Evolutionary conservation across 192 early-diverging fungal genomes (phyloP).

Genomic region (Jimgerdemannia lactiflua): DNA sequence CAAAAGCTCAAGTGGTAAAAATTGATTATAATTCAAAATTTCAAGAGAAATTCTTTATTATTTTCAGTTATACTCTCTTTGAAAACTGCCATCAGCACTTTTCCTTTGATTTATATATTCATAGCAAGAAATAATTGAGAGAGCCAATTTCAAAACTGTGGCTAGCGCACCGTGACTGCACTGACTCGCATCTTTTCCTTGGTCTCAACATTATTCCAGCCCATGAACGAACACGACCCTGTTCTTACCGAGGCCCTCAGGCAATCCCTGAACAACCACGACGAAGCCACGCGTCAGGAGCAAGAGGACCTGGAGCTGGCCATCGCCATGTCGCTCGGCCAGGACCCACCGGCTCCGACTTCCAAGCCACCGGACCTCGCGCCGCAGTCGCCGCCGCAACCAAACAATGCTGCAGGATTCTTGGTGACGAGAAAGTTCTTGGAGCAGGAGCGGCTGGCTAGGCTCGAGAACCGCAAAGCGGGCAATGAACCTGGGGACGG

Average conservation of each 20-base stretch:
- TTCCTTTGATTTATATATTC: too few relatives aligned
- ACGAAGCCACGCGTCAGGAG: conserved; percentile 5
- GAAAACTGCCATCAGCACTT: too few relatives aligned
- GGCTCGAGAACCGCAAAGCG: not conserved
- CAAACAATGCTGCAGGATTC: conserved; percentile 23
- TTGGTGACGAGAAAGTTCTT: conserved; percentile 3
- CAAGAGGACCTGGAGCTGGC: conserved; percentile 21
- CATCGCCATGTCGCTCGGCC: conserved; percentile 31
- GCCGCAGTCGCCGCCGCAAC: conserved; percentile 7
- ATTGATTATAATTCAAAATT: too few relatives aligned
- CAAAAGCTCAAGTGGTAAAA: too few relatives aligned
- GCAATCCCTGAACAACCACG: not conserved
- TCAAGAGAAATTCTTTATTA: too few relatives aligned
- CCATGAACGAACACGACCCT: too few relatives aligned
- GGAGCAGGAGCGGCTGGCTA: not conserved
- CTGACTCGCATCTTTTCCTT: too few relatives aligned
- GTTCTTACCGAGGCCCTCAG: not conserved
- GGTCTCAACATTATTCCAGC: too few relatives aligned
- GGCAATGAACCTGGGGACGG: not conserved
- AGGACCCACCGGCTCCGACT: not conserved
- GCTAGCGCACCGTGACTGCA: too few relatives aligned
- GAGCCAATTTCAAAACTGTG: too few relatives aligned
- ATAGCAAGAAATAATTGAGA: too few relatives aligned
- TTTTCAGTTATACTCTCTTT: too few relatives aligned
- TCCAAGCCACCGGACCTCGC: not conserved